phyloP scores from a whole-genome alignment of 2,329 filamentous ascomycete species.

The Sphaceloma murrayae region DNA sequence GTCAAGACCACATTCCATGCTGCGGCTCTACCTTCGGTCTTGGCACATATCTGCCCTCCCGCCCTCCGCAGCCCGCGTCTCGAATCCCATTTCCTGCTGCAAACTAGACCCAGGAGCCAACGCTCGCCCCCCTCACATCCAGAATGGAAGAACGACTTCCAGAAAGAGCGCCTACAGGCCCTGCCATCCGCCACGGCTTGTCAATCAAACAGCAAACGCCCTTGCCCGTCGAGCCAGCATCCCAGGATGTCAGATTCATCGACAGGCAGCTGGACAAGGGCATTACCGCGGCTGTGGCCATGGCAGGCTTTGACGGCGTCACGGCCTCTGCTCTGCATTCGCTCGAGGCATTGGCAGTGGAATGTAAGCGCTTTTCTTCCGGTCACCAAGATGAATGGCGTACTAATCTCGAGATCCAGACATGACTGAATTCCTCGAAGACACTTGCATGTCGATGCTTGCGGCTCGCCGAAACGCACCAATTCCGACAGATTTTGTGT shows the following conservation, averaged over 20 bases:
- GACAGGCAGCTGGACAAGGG: slow-evolving; percentile 47
- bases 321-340: slow-evolving; percentile 48
- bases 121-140: too few relatives aligned
- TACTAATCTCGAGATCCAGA: slow-evolving; percentile 32
- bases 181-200: slow-evolving; percentile 9
- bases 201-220: slow-evolving; percentile 23
- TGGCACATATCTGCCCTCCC: too few relatives aligned
- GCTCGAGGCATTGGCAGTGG: slow-evolving; percentile 47
- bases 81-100: too few relatives aligned
- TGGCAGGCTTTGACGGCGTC: slow-evolving; percentile 47
- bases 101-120: too few relatives aligned
- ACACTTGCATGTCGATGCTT: slow-evolving; percentile 50
- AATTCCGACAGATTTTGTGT: slow-evolving; percentile 50
- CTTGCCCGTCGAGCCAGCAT: slow-evolving; percentile 28
- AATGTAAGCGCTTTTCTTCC: too few relatives aligned
- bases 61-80: too few relatives aligned
- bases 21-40: too few relatives aligned
- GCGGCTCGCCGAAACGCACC: slow-evolving; percentile 46
- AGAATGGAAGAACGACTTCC: too few relatives aligned
- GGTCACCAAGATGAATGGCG: too few relatives aligned
- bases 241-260: slow-evolving; percentile 43
- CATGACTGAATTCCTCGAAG: slow-evolving; percentile 45
- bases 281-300: slow-evolving; percentile 43
- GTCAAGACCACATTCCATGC: too few relatives aligned
- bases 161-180: slow-evolving; percentile 15